Percentiles rank a stretch among this genome's conserved stretches.
Evolutionary conservation across 768 basidiomycete species (phyloP).

Genomic region (Sporobolomyces pararoseus): DNA sequence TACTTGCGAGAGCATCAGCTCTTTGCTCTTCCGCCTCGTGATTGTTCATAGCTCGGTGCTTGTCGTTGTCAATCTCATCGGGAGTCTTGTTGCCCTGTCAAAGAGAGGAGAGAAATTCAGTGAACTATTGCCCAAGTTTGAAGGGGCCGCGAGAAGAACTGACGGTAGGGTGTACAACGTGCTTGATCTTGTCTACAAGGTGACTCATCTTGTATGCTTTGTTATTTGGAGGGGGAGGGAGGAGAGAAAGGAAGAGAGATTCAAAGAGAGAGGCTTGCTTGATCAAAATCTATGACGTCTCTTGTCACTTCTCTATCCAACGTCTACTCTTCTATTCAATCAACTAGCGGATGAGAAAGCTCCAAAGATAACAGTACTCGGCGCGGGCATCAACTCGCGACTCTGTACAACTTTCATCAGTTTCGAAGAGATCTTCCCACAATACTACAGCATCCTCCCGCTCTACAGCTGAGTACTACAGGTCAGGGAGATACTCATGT

Average conservation of each 20-base stretch:
- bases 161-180: conserved; percentile 21
- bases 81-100: conserved; percentile 20
- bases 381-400: background rate
- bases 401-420: background rate
- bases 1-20: conserved; percentile 20
- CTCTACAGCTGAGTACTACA: no score
- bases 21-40: conserved; percentile 21
- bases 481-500: no score
- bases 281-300: no score
- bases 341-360: no score
- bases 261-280: no score
- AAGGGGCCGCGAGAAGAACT: background rate
- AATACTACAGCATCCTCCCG: background rate
- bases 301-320: no score
- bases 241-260: background rate
- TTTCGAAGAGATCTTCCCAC: background rate
- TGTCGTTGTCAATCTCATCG: background rate
- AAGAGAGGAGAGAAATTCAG: background rate
- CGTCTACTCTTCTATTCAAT: no score
- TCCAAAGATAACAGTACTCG: no score
- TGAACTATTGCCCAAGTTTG: no score
- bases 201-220: background rate
- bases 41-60: background rate
- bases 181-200: conserved; percentile 19
- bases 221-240: background rate